Base-by-base conservation (phyloP, 208 protist species). In the Trypanosoma theileri region DNA sequence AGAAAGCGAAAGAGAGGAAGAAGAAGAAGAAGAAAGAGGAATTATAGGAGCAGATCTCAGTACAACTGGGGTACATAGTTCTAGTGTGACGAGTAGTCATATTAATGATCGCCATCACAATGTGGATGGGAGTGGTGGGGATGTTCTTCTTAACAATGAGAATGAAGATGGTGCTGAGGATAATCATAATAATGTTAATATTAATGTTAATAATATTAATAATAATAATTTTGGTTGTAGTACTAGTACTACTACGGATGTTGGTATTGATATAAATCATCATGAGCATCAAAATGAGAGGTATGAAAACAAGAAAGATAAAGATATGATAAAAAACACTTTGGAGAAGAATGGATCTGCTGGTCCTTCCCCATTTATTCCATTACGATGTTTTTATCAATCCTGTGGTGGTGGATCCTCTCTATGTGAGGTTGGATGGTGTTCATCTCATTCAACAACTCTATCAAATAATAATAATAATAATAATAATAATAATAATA, bases 321-420 rank as follows among this genome's bases (percentile, higher is more conserved):
- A 35, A 35, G 19, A 55, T 24, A 24, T 17, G 3, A 28, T 3
- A 9, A 22, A 6, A 28, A 22, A 58, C 4, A 17, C 8, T 35
- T 1, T 41, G 53, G 53, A 26, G 6, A 58, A 26, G 6, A 58
- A 42, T 50, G 7, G 21, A 52, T 6, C 4, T 63, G 16, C 26
- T 31, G 56, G 41, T 51, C 8, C 28, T 26, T 26, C 55, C 16
- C 11, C 28, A 41, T 35, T 53, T 63, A 1, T 52, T 10, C 19
- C 48, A 19, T 42, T 63, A 11, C 44, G 10, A 28, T 57, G 14
- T 41, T 69, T 60, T 50, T 69, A 40, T 24, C 51, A 40, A 17
- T 1, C 21, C 12, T 59, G 11, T 19, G 21, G 53, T 35, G 54
- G 63, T 35, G 63, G 53, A 1, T 0, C 57, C 10, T n/a, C 66